Conservation (phyloP, 257 asterid species). For the Solanum arcanum region DNA sequence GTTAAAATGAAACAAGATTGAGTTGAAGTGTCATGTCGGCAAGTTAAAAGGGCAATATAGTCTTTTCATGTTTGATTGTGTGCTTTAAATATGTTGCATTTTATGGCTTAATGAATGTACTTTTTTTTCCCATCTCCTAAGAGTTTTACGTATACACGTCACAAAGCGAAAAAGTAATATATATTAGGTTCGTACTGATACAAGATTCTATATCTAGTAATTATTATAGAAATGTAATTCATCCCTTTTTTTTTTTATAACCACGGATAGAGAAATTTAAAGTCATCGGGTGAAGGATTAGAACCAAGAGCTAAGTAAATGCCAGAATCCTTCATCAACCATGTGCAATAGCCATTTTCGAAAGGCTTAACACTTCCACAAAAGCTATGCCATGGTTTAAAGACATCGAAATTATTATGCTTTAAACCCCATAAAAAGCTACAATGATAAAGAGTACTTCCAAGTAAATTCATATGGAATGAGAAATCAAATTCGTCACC, state of each 20-base stretch:
- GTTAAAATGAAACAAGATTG: no score
- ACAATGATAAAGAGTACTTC: background rate
- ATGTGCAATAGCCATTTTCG: background rate
- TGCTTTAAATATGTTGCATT: no score
- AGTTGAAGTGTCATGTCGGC: fast-evolving
- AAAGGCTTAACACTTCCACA: background rate
- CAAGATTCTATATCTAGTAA: background rate
- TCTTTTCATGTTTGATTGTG: background rate
- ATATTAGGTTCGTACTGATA: fast-evolving
- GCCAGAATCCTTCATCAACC: background rate
- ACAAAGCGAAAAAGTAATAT: no score
- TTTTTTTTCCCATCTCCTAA: background rate
- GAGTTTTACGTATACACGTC: background rate
- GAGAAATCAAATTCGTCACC: background rate
- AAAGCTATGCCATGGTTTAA: background rate
- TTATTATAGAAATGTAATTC: no score
- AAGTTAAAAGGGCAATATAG: no score
- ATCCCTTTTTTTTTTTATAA: background rate
- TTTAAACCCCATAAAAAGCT: background rate
- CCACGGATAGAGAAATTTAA: background rate
- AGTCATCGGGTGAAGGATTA: background rate
- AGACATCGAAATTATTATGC: background rate
- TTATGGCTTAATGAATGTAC: background rate
- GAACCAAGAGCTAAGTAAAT: background rate
- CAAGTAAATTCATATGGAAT: background rate